Base-by-base conservation (phyloP, 2,329 filamentous ascomycete genomes). In the Botryosphaeria dothidea region DNA sequence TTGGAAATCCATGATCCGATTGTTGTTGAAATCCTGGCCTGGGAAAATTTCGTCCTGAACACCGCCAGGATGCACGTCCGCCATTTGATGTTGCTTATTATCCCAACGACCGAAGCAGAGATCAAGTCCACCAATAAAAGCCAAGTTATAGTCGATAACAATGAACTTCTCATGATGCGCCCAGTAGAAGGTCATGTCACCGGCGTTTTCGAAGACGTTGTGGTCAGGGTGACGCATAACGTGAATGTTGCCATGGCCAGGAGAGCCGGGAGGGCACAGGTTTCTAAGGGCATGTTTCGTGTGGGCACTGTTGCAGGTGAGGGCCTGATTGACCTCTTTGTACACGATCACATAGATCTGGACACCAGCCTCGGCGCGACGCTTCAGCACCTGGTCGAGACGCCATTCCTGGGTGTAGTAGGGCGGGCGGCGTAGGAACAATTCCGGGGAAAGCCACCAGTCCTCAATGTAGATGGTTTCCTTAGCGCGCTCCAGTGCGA, bases 121-220 rank as follows among this genome's bases (percentile, higher is more conserved):
- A 78, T 99, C 95, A 5, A 99, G 83, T 0, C 95, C 95, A 61
- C 95, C 95, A 66, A 98, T 94, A 73, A 98, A 98, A 15, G 93
- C 95, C 70, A 94, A 80, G 17, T 89, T 86, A 73, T 96, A 96
- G 79, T 98, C 95, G 62, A 98, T 91, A 19, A 99, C 91, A 63
- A 98, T 91, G 74, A 97, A 96, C 75, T 99, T 99, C 73, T 99
- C 95, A 75, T 99, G 95, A 75, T 99, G 95, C 0, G 95, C 95
- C 88, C 94, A 98, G 80, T 97, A 97, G 73, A 97, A 92, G 0
- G 93, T 97, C 92, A 97, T 96, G 71, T 98, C 94, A 31, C 91
- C 91, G 2, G 90, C 91, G 72, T 97, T 97, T 72, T 97, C 93
- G 58, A 98, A 88, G 2, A 97, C 86, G 69, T 97, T 97, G 80